Conservation (phyloP, 331 rosid genomes). For the Dryas integrifolia region DNA sequence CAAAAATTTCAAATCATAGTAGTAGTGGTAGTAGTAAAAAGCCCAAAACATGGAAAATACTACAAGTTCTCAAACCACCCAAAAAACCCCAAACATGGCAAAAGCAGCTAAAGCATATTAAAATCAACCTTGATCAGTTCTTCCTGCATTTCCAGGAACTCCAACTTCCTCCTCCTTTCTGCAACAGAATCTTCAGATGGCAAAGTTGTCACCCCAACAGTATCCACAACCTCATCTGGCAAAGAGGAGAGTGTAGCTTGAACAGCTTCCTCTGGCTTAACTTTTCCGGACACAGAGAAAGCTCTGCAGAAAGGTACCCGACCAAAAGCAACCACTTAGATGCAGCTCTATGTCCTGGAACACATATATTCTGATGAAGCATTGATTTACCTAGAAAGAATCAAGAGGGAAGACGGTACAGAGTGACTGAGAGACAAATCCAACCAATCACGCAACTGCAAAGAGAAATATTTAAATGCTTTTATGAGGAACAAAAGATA, state of each 20-base stretch:
- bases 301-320: conserved; percentile 42
- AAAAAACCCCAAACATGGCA: no score
- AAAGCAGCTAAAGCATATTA: no score
- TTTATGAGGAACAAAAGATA: conserved; percentile 1
- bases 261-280: conserved; percentile 85
- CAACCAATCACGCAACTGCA: conserved; percentile 93
- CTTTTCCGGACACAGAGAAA: conserved; percentile 74
- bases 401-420: conserved; percentile 93
- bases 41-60: not conserved
- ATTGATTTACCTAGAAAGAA: conserved; percentile 78
- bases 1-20: no score
- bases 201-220: conserved; percentile 78
- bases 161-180: conserved; percentile 89
- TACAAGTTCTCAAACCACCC: no score
- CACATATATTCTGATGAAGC: not conserved
- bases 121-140: conserved; percentile 75
- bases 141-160: conserved; percentile 92
- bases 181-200: conserved; percentile 92
- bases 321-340: no score
- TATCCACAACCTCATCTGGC: conserved; percentile 96
- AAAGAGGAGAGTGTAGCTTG: conserved; percentile 86
- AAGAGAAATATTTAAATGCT: conserved; percentile 16
- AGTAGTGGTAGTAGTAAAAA: no score
- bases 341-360: not conserved
- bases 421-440: conserved; percentile 93